Percentiles rank a stretch among this genome's conserved stretches.
phyloP scores from a whole-genome alignment of 106 monocot genomes.

The Acorus gramineus region DNA sequence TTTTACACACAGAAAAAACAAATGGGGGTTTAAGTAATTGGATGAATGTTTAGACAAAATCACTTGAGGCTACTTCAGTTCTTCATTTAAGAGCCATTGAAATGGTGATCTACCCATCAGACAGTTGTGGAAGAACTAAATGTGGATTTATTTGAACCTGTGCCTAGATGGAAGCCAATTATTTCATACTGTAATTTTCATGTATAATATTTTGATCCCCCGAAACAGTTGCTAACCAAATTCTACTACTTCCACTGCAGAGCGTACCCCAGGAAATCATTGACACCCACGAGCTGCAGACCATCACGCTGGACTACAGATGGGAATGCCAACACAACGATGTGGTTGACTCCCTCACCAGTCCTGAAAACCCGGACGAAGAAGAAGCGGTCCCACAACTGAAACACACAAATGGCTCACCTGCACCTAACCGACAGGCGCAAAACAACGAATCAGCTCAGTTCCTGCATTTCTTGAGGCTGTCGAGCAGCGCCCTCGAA shows the following conservation, averaged over 20 bases:
- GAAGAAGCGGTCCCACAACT: neutral
- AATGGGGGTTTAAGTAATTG: too few species aligned
- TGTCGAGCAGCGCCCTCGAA: constrained; percentile 55
- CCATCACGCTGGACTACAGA: constrained; percentile 88
- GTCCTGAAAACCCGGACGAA: constrained; percentile 28
- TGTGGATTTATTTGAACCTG: too few species aligned
- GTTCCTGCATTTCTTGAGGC: constrained; percentile 74
- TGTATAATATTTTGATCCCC: neutral
- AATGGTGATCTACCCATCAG: too few species aligned
- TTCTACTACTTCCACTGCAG: constrained; percentile 23
- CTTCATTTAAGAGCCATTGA: too few species aligned
- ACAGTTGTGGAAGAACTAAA: too few species aligned
- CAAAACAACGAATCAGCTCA: constrained; percentile 15
- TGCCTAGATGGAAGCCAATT: too few species aligned
- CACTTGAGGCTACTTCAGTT: too few species aligned
- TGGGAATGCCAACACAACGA: constrained; percentile 93
- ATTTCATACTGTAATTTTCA: too few species aligned
- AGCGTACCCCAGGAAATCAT: constrained; percentile 97
- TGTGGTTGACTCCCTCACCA: constrained; percentile 88
- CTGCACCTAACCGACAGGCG: constrained; percentile 11
- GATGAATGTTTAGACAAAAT: too few species aligned
- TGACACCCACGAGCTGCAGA: constrained; percentile 85
- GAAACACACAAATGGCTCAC: constrained; percentile 20
- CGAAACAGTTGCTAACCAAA: too few species aligned
- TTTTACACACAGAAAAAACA: too few species aligned